Conservation (phyloP, 176 grass and related monocot genomes). For the Areca catechu region DNA sequence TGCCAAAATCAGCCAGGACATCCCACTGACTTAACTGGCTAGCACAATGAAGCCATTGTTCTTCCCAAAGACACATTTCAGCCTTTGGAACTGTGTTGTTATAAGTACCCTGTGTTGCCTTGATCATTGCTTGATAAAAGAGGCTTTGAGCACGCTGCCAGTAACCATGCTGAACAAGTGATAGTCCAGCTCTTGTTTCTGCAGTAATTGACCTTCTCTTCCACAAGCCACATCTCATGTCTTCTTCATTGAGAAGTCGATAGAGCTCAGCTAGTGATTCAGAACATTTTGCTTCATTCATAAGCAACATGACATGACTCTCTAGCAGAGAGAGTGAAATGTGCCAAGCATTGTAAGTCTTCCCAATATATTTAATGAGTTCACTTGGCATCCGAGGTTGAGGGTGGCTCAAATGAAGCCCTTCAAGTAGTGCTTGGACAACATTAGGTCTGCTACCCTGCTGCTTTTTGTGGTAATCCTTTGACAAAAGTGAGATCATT, state of each 20-base stretch:
- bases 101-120: slow-evolving; percentile 98
- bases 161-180: slow-evolving; percentile 94
- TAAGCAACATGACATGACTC: slow-evolving; percentile 74
- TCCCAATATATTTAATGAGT: slow-evolving; percentile 98
- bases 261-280: slow-evolving; percentile 94
- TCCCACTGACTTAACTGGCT: slow-evolving; percentile 96
- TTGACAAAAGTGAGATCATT: slow-evolving; percentile 87
- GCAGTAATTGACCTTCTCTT: slow-evolving; percentile 95
- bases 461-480: slow-evolving; percentile 97
- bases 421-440: slow-evolving; percentile 94
- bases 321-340: slow-evolving; percentile 78
- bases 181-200: slow-evolving; percentile 92
- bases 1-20: slow-evolving; percentile 92
- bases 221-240: slow-evolving; percentile 98
- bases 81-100: slow-evolving; percentile 92
- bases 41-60: slow-evolving; percentile 90
- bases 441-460: slow-evolving; percentile 92
- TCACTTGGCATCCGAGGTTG: slow-evolving; percentile 98
- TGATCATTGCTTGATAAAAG: slow-evolving; percentile 99
- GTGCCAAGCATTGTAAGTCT: slow-evolving; percentile 96
- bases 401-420: slow-evolving; percentile 97
- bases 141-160: slow-evolving; percentile 90
- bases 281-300: slow-evolving; percentile 87
- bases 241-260: slow-evolving; percentile 92
- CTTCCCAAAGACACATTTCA: slow-evolving; percentile 99